Base-by-base conservation (phyloP, 2,329 filamentous ascomycete species). In the Aspergillus fijiensis region DNA sequence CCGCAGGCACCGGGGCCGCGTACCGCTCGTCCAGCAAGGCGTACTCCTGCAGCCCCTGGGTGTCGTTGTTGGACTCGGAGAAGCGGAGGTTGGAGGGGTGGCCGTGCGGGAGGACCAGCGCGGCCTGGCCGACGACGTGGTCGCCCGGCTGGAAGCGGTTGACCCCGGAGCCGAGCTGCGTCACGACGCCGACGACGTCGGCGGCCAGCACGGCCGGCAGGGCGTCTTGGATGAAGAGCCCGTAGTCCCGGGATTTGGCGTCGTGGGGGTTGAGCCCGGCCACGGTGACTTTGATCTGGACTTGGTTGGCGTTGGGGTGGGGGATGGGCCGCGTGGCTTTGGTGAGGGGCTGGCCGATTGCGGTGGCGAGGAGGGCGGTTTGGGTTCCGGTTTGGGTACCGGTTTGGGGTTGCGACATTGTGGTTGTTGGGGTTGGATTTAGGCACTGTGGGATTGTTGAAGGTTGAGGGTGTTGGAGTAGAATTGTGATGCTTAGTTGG, bases 31-130 rank as follows among this genome's bases (percentile, higher is more conserved):
- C 74, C 12, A 73, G 56, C 23, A 77, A 35, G 1, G 72, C 68
- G 57, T 77, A 79, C 66, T 80, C 66, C 58, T 80, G 77, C 5
- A 79, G 64, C 1, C 73, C 79, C 10, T 63, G 60, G 2, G 49
- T 48, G 45, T 57, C 35, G 6, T 52, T 33, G 14, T 47, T 53
- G 3, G 31, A 3, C 3, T 33, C 14, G 21, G 48, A 27, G 59
- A 51, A 16, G 47, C 49, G 12, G 29, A 54, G 14, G 48, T 77
- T 70, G 2, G 21, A 21, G 6, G 57, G 63, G 35, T 62, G 67
- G 21, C 70, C 68, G 9, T 65, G 63, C 2, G 68, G 55, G 5
- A 72, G 70, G 4, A 73, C 55, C 16, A 68, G 65, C 2, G 69
- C 67, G 29, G 78, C 70, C 1, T 53, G 65, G 4, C 76, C 77